phyloP scores from a whole-genome alignment of 2,329 filamentous ascomycete species.

The Claviceps sp. region DNA sequence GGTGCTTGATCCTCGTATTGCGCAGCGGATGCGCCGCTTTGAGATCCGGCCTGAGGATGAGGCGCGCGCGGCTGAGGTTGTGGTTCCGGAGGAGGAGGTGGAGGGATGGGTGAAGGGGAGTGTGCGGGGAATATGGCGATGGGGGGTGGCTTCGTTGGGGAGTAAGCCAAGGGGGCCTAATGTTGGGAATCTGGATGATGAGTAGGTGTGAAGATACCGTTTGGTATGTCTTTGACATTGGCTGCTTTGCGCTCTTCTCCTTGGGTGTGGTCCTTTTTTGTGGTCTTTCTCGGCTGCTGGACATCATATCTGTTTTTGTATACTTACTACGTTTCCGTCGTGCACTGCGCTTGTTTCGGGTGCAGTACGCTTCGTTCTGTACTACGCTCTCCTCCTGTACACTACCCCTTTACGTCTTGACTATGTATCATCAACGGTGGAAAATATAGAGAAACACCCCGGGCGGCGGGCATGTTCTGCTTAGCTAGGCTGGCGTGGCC shows the following conservation, averaged over 20 bases:
- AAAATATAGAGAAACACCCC: too few relatives aligned
- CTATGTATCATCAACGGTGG: too few relatives aligned
- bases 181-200: slow-evolving; percentile 26
- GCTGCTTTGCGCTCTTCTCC: neutral
- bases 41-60: slow-evolving; percentile 58
- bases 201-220: slow-evolving; percentile 12
- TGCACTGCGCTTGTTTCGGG: too few relatives aligned
- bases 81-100: slow-evolving; percentile 53
- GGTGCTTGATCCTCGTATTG: slow-evolving; percentile 63
- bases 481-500: too few relatives aligned
- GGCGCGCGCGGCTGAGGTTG: slow-evolving; percentile 47
- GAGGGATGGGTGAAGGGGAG: slow-evolving; percentile 55
- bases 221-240: neutral
- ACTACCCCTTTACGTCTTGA: too few relatives aligned
- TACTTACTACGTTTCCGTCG: too few relatives aligned
- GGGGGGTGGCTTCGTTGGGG: slow-evolving; percentile 29
- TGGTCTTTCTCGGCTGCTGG: too few relatives aligned
- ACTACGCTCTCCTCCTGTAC: too few relatives aligned
- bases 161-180: slow-evolving; percentile 27
- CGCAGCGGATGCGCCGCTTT: slow-evolving; percentile 68
- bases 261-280: neutral
- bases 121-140: slow-evolving; percentile 38
- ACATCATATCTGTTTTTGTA: too few relatives aligned
- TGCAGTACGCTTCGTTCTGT: too few relatives aligned
- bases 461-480: too few relatives aligned